Base-by-base conservation (phyloP, 352 stramenopile genomes). In the Globisporangium spiculum region DNA sequence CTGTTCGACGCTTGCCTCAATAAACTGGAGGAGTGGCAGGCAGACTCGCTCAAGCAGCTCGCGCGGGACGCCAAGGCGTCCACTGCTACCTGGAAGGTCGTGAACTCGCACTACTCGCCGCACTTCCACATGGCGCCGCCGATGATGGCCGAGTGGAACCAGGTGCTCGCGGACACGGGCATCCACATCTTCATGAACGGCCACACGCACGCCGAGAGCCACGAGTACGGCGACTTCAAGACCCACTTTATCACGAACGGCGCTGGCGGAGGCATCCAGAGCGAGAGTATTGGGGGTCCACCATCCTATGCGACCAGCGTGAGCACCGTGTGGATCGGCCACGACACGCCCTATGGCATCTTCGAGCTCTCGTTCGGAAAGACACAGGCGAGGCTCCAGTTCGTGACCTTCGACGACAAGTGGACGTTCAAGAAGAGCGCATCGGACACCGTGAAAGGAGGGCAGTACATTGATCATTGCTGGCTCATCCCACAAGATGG, bases 221-320 rank as follows among this genome's bases (percentile, higher is more conserved):
- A 93, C 70, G 81, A 92, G 50, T 89, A 84, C 50, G 81, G 69
- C 8, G 65, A 65, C 10, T 92, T 90, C 63, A 88, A 89, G 46
- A 92, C 84, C 9, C 85, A 91, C 48, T 91, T 93, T 36, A 71
- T 91, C 36, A 90, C 84, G 41, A 93, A 93, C 52, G 83, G 81
- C 48, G 83, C 83, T 27, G 83, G 84, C 7, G 83, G 84, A 16
- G 84, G 84, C 20, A 93, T 93, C 38, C 83, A 89, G 65, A 90
- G 79, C 53, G 85, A 93, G 75, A 88, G 82, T 52, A 88, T 92
- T 22, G 75, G 82, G 4, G 68, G 69, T 24, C 83, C 81, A 1
- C 81, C 81, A 46, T 58, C 71, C 9, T 88, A 84, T 41, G 81
- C 75, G 1, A 81, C 68, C 0, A 62, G 81, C 24, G 75, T 90